These are phyloP conservation scores for Saturnispora hagleri DNA, from an alignment of 805 yeast species.

Conservation along the genomic window DNA sequence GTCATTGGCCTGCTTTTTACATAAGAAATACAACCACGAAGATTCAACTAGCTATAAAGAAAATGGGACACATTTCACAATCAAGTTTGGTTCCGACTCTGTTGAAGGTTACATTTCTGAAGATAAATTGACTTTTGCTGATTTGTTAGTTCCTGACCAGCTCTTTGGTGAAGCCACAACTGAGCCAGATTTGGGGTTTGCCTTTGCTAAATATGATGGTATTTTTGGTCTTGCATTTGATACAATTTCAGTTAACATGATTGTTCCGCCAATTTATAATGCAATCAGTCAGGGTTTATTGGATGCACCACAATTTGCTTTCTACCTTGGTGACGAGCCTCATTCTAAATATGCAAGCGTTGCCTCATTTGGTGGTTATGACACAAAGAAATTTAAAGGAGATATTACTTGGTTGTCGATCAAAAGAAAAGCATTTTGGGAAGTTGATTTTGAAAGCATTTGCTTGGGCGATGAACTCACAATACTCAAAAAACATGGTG, in stretches of 20 bases:
- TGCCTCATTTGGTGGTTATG: conserved; percentile 94
- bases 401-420: conserved; percentile 93
- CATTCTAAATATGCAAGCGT: conserved; percentile 73
- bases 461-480: conserved; percentile 92
- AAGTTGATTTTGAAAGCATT: conserved; percentile 85
- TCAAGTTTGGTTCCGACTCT: conserved; percentile 91
- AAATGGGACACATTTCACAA: conserved; percentile 79
- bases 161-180: conserved; percentile 95
- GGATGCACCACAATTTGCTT: conserved; percentile 80
- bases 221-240: conserved; percentile 92
- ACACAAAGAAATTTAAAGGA: conserved; percentile 66
- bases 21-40: conserved; percentile 80
- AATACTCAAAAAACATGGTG: conserved; percentile 73
- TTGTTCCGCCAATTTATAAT: conserved; percentile 90
- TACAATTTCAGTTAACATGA: conserved; percentile 77
- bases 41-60: conserved; percentile 75
- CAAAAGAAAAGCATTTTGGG: conserved; percentile 99
- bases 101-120: conserved; percentile 88
- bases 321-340: conserved; percentile 75
- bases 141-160: conserved; percentile 74
- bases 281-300: conserved; percentile 76
- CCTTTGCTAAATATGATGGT: conserved; percentile 98
- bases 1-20: conserved; percentile 92
- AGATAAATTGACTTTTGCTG: conserved; percentile 76
- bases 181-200: conserved; percentile 97